Conservation (phyloP, 2,329 filamentous ascomycete species). For the Paraconiothyrium brasiliense region DNA sequence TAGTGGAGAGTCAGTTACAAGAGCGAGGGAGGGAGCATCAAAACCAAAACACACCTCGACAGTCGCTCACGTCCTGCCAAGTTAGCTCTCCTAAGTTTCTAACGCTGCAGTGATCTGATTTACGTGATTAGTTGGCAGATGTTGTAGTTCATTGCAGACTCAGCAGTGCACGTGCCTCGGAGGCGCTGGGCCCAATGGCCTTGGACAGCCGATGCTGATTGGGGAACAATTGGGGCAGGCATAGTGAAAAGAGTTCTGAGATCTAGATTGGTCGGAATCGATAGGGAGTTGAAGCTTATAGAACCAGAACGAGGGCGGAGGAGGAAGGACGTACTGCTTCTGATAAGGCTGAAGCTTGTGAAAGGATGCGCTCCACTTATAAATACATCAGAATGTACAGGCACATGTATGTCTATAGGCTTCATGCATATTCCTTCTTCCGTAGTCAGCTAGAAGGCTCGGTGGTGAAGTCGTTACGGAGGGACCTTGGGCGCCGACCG, state of each 20-base stretch:
- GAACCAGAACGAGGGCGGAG: neutral
- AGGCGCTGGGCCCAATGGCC: constrained; percentile 40
- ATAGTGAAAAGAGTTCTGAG: constrained; percentile 23
- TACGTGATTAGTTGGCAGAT: constrained; percentile 16
- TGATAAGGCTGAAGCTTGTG: neutral
- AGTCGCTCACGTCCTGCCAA: constrained; percentile 50
- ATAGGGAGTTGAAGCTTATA: neutral
- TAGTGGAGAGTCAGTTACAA: constrained; percentile 22
- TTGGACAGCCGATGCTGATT: constrained; percentile 15
- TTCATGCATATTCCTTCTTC: no score
- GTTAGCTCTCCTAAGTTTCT: constrained; percentile 36
- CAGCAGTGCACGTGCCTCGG: constrained; percentile 31
- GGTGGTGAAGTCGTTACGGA: neutral
- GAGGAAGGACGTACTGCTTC: neutral
- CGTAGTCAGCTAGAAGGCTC: neutral
- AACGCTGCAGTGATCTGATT: constrained; percentile 44
- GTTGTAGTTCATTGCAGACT: neutral
- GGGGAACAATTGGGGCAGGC: constrained; percentile 10
- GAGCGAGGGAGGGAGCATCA: neutral
- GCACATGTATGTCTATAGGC: neutral
- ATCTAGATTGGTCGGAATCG: neutral
- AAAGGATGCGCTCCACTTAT: neutral
- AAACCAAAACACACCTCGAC: constrained; percentile 38
- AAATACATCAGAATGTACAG: neutral
- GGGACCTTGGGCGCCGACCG: neutral